Percentiles rank a stretch among this genome's conserved stretches.
Conservation (phyloP, 768 basidiomycete species). For the Mycena floridula region DNA sequence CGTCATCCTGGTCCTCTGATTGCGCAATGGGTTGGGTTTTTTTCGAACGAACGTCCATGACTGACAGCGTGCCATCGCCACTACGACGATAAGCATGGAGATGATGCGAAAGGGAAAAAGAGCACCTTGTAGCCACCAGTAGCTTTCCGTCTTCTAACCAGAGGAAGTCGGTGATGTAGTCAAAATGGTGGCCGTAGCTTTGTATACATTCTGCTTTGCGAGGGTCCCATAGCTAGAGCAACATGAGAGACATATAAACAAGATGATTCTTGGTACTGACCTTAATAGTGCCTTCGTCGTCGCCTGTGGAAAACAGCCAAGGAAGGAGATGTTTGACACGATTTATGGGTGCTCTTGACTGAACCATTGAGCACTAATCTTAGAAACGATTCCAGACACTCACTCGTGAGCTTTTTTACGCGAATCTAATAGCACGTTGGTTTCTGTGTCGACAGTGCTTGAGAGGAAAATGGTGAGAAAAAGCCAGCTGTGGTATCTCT, state of each 20-base stretch:
- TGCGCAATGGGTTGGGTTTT: slow-evolving; percentile 73
- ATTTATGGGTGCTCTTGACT: slow-evolving; percentile 74
- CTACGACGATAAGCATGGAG: slow-evolving; percentile 30
- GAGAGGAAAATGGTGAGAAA: slow-evolving; percentile 5
- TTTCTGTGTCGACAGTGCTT: slow-evolving; percentile 56
- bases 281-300: slow-evolving; percentile 93
- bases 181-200: slow-evolving; percentile 81
- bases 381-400: slow-evolving; percentile 21
- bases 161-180: slow-evolving; percentile 90
- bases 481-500: neutral
- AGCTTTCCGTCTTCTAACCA: slow-evolving; percentile 83
- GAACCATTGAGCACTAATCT: slow-evolving; percentile 21
- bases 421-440: slow-evolving; percentile 44
- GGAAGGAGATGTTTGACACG: slow-evolving; percentile 70
- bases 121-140: slow-evolving; percentile 80
- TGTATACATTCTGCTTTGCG: slow-evolving; percentile 58
- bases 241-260: neutral
- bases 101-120: slow-evolving; percentile 1
- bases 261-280: slow-evolving; percentile 30
- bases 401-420: slow-evolving; percentile 62
- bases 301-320: slow-evolving; percentile 77
- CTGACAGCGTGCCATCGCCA: slow-evolving; percentile 89
- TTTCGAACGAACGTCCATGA: slow-evolving; percentile 84
- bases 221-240: slow-evolving; percentile 84
- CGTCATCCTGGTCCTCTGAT: slow-evolving; percentile 96